phyloP scores from a whole-genome alignment of 352 stramenopile genomes.

The Phytophthora podocarpi region DNA sequence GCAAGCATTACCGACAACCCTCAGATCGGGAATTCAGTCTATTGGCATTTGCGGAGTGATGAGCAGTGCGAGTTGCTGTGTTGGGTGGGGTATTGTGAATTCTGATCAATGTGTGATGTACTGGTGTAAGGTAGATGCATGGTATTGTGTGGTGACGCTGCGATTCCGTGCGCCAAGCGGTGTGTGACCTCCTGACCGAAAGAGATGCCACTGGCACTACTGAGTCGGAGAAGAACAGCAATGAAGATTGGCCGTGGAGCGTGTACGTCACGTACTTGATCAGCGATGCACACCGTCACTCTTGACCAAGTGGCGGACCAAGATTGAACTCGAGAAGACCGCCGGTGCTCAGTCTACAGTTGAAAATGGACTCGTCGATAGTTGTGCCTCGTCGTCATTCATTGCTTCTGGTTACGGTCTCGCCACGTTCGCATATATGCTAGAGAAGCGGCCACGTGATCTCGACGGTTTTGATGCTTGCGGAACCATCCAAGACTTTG shows the following conservation, averaged over 20 bases:
- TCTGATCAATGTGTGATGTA: too few species aligned
- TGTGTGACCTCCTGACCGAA: constrained; percentile 19
- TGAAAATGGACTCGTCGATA: neutral
- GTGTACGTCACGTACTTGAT: constrained; percentile 74
- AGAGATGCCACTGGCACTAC: neutral
- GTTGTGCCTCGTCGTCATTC: constrained; percentile 37
- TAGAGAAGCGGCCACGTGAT: constrained; percentile 26
- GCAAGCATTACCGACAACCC: constrained; percentile 24
- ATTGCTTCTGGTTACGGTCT: constrained; percentile 66
- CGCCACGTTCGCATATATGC: constrained; percentile 60
- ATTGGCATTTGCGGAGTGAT: constrained; percentile 75
- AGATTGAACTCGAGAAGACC: constrained; percentile 26
- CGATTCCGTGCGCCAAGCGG: constrained; percentile 25
- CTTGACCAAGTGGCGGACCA: constrained; percentile 34
- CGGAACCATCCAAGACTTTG: constrained; percentile 75
- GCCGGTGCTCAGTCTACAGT: neutral
- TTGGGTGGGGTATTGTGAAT: too few species aligned
- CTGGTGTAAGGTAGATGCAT: constrained; percentile 67
- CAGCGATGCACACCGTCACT: constrained; percentile 57
- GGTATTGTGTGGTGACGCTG: constrained; percentile 80
- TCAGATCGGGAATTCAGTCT: constrained; percentile 28
- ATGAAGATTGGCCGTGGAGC: constrained; percentile 62
- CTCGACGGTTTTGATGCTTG: constrained; percentile 56
- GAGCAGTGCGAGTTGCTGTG: neutral
- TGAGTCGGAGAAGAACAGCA: neutral